Conservation (phyloP, 441 rosid species). For the Caryocar brasiliense region DNA sequence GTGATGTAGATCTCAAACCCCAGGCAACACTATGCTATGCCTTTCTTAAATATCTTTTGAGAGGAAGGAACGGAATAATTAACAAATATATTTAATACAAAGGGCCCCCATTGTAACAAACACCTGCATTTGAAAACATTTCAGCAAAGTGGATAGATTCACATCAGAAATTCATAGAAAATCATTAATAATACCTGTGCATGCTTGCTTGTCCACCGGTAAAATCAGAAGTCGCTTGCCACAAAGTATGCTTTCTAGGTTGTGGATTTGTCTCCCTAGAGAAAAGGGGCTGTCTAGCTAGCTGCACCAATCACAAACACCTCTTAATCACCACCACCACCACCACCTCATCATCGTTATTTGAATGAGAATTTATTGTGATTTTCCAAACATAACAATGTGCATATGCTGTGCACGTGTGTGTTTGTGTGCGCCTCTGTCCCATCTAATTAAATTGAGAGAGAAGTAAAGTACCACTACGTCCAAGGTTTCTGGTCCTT, state of each 20-base stretch:
- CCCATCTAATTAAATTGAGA: too few relatives aligned
- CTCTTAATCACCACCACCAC: slow-evolving; percentile 1
- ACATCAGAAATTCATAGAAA: neutral
- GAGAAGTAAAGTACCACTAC: slow-evolving; percentile 32
- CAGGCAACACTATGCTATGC: too few relatives aligned
- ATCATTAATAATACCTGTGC: slow-evolving; percentile 25
- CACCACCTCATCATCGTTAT: too few relatives aligned
- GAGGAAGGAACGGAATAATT: too few relatives aligned
- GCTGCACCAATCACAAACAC: slow-evolving; percentile 26
- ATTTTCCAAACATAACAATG: too few relatives aligned
- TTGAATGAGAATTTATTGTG: too few relatives aligned
- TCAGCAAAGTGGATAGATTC: neutral
- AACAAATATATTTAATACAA: too few relatives aligned
- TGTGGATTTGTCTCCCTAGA: slow-evolving; percentile 54
- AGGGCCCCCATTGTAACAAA: neutral
- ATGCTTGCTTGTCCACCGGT: slow-evolving; percentile 51
- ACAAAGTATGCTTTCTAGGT: slow-evolving; percentile 59
- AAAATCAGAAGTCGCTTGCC: slow-evolving; percentile 60
- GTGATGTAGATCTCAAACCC: too few relatives aligned
- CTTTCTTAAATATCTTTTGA: too few relatives aligned
- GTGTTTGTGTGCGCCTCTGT: too few relatives aligned
- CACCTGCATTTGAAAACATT: neutral
- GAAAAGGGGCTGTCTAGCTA: slow-evolving; percentile 61
- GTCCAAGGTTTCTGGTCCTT: slow-evolving; percentile 36
- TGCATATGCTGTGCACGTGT: too few relatives aligned